These are phyloP conservation scores for Infundibulicybe gibba DNA, from an alignment of 768 basidiomycete genomes.

Conservation along the genomic window DNA sequence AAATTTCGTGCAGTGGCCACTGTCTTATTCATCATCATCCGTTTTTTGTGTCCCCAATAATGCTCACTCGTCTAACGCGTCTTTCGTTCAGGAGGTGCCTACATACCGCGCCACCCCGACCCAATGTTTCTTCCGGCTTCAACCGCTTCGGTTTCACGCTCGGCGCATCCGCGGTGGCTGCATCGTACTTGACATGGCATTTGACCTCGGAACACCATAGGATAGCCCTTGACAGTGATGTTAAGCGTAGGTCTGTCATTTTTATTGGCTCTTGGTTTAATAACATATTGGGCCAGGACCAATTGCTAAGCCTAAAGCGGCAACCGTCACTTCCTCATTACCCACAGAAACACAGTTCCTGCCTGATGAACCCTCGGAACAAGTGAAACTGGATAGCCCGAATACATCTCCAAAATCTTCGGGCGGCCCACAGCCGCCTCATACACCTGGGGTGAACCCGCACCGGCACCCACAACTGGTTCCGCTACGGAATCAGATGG, in stretches of 20 bases:
- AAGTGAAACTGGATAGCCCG: too few species aligned
- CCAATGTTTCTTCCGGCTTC: conserved; percentile 12
- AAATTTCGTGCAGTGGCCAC: too few species aligned
- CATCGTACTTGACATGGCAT: conserved; percentile 47
- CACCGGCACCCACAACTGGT: too few species aligned
- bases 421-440: too few species aligned
- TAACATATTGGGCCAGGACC: too few species aligned
- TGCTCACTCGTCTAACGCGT: conserved; percentile 55
- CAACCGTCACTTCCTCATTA: neutral
- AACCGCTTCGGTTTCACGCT: conserved; percentile 30
- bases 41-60: conserved; percentile 15
- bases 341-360: neutral
- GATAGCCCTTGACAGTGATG: conserved; percentile 45
- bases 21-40: too few species aligned
- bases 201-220: conserved; percentile 34
- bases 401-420: neutral
- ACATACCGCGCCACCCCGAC: conserved; percentile 35
- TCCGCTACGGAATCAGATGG: conserved; percentile 9
- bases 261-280: too few species aligned
- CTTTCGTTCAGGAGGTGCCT: conserved; percentile 49
- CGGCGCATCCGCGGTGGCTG: conserved; percentile 40
- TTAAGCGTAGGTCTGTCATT: conserved; percentile 11
- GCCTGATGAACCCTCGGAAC: neutral
- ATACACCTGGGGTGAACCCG: too few species aligned
- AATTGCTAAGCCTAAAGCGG: too few species aligned